These are phyloP conservation scores for Cichorium intybus DNA, from an alignment of 140 eudicot genomes.

Conservation along the genomic window DNA sequence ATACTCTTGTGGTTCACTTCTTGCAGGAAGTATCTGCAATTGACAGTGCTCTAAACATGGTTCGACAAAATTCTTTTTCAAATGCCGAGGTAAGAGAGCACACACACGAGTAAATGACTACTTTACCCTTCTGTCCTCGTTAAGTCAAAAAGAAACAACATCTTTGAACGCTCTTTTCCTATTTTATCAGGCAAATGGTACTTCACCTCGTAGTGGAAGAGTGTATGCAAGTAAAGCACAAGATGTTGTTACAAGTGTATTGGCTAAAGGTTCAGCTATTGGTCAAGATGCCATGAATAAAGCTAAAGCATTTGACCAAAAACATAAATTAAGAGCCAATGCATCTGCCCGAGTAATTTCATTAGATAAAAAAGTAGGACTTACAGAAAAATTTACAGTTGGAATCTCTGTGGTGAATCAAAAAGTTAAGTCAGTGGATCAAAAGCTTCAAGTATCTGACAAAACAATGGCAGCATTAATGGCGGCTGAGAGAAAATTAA, in stretches of 20 bases:
- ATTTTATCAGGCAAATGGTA: constrained; percentile 36
- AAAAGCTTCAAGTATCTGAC: constrained; percentile 89
- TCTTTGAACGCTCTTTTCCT: background rate
- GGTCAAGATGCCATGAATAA: constrained; percentile 84
- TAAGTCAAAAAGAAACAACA: background rate
- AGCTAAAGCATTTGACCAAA: constrained; percentile 94
- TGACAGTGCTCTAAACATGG: constrained; percentile 39
- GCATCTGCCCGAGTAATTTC: constrained; percentile 86
- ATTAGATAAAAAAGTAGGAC: constrained; percentile 68
- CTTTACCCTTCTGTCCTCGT: background rate
- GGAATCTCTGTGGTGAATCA: constrained; percentile 84
- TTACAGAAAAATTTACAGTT: constrained; percentile 74
- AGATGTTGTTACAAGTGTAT: constrained; percentile 75
- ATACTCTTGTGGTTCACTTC: constrained; percentile 6
- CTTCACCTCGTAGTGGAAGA: constrained; percentile 58
- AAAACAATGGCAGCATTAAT: constrained; percentile 89
- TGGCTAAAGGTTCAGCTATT: constrained; percentile 91
- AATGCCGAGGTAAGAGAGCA: constrained; percentile 51
- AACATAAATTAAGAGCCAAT: constrained; percentile 76
- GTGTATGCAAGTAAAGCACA: constrained; percentile 83
- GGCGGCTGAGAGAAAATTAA: constrained; percentile 92
- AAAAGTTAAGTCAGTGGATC: constrained; percentile 90
- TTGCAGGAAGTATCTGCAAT: constrained; percentile 53
- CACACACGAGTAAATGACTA: too few relatives aligned
- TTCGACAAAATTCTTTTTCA: constrained; percentile 40